Conservation (phyloP, 2,329 filamentous ascomycete genomes). For the Colletotrichum sublineola region DNA sequence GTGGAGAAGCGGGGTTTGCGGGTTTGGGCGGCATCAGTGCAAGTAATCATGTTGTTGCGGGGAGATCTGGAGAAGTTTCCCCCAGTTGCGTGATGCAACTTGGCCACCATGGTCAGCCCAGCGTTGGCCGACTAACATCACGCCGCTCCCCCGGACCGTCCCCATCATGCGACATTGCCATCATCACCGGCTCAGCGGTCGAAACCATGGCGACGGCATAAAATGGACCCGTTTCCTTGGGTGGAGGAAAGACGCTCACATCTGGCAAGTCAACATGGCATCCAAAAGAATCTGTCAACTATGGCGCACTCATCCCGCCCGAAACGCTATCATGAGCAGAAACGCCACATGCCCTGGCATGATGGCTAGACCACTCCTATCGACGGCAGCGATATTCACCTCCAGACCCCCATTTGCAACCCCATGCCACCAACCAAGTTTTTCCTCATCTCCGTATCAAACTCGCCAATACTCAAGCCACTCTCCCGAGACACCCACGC, state of each 20-base stretch:
- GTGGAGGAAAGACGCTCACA: neutral
- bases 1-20: conserved; percentile 16
- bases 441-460: conserved; percentile 20
- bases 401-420: conserved; percentile 26
- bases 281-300: conserved; percentile 31
- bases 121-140: conserved; percentile 39
- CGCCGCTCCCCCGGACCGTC: conserved; percentile 24
- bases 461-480: conserved; percentile 32
- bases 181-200: conserved; percentile 30
- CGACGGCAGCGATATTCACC: neutral
- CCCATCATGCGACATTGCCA: conserved; percentile 38
- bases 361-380: conserved; percentile 10
- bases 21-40: conserved; percentile 9
- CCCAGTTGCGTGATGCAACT: conserved; percentile 19
- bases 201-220: neutral
- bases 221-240: conserved; percentile 9
- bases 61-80: conserved; percentile 30
- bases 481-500: conserved; percentile 9
- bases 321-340: conserved; percentile 9
- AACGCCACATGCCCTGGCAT: conserved; percentile 10
- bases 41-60: conserved; percentile 21
- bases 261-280: conserved; percentile 13
- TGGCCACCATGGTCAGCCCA: conserved; percentile 35
- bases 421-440: conserved; percentile 31
- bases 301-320: conserved; percentile 31